Percentiles rank a stretch among this genome's conserved stretches.
These are phyloP conservation scores for Blastosporella zonata DNA, from an alignment of 1,284 basidiomycete species.

Conservation along the genomic window DNA sequence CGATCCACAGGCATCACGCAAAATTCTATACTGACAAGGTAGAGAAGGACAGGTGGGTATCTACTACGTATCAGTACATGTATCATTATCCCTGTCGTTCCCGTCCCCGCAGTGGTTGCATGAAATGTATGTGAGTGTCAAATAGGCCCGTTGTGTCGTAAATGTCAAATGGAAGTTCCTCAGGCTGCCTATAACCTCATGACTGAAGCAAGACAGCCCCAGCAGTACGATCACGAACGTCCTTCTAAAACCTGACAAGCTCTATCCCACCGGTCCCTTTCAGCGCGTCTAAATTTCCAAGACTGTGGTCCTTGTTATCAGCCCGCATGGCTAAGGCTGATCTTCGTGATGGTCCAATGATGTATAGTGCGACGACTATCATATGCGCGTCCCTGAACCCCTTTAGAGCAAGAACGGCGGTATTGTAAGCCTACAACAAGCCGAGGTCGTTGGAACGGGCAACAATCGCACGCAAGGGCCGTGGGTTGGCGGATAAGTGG, in stretches of 20 bases:
- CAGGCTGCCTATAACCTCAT: too few relatives aligned
- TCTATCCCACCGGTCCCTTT: conserved; percentile 88
- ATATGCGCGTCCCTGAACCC: conserved; percentile 87
- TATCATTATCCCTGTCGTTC: too few relatives aligned
- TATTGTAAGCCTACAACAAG: conserved; percentile 69
- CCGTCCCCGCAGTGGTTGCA: too few relatives aligned
- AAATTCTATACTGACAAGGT: too few relatives aligned
- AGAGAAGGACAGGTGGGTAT: too few relatives aligned
- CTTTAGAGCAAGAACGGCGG: conserved; percentile 72
- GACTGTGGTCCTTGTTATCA: conserved; percentile 17
- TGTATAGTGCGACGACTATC: conserved; percentile 84
- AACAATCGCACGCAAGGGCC: conserved; percentile 56
- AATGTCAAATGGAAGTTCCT: too few relatives aligned
- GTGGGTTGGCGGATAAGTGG: conserved; percentile 66
- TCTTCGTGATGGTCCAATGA: conserved; percentile 65
- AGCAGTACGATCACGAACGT: conserved; percentile 73
- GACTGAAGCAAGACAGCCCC: conserved; percentile 32
- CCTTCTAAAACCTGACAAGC: conserved; percentile 79
- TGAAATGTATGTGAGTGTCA: too few relatives aligned
- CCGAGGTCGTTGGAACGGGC: conserved; percentile 29
- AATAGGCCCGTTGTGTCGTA: too few relatives aligned
- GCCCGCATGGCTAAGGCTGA: conserved; percentile 23
- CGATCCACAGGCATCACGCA: too few relatives aligned
- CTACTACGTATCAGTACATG: too few relatives aligned
- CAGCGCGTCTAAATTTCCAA: conserved; percentile 27